A percentile compares a stretch with the other conserved stretches of the same genome.
These are phyloP conservation scores for Fistulifera solaris DNA, from an alignment of 108 stramenopile genomes.

Conservation along the genomic window DNA sequence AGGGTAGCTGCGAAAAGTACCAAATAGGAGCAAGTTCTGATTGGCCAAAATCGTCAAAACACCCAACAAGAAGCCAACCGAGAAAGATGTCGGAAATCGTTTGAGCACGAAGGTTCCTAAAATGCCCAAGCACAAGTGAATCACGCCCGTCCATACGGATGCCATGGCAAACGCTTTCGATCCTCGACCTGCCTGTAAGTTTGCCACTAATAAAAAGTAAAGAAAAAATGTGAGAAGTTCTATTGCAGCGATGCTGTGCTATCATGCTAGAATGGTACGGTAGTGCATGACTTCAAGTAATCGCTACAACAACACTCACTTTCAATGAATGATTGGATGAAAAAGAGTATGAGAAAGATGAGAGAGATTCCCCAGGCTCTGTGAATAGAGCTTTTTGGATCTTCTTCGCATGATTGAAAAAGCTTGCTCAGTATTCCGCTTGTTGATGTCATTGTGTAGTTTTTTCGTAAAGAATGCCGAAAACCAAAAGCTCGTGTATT, in stretches of 20 bases:
- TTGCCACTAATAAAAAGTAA: constrained; percentile 38
- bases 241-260: too few species aligned
- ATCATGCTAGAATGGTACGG: too few species aligned
- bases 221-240: too few species aligned
- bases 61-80: constrained; percentile 72
- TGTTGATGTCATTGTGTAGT: too few species aligned
- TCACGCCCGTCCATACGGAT: constrained; percentile 53
- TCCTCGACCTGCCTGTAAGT: constrained; percentile 38
- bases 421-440: constrained; percentile 3
- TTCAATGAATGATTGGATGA: constrained; percentile 52
- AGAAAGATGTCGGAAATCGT: constrained; percentile 74
- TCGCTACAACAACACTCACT: constrained; percentile 36
- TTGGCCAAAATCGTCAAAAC: constrained; percentile 57
- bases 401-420: constrained; percentile 48
- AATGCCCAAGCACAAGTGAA: constrained; percentile 58
- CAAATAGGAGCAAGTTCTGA: constrained; percentile 71
- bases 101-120: constrained; percentile 80
- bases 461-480: too few species aligned
- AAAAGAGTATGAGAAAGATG: constrained; percentile 55
- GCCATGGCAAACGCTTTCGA: constrained; percentile 55
- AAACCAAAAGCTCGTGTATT: too few species aligned
- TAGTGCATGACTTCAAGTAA: too few species aligned
- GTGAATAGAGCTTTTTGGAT: constrained; percentile 67
- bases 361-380: constrained; percentile 73
- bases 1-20: constrained; percentile 43